Evolutionary conservation across 1,284 basidiomycete species (phyloP), one percentile per base, ranked within the genome.

Genomic region (Cerioporus squamosus): DNA sequence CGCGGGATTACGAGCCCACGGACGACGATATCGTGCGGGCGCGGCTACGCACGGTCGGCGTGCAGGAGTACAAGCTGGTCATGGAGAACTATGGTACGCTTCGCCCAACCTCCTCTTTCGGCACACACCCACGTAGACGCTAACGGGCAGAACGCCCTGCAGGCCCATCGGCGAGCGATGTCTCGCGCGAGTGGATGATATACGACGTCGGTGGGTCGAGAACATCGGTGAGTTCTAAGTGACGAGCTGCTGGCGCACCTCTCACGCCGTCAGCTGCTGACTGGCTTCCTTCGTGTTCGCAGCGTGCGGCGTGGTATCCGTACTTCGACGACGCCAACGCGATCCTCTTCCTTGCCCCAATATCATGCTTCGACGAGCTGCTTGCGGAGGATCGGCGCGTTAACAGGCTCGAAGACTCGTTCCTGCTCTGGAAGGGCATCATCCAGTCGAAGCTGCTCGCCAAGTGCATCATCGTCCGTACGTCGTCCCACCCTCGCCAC

Each of bases 21-120:
- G 90, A 91, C 65, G 80, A 85, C 51, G 89, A 91, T 67, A 82
- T 91, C 42, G 79, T 91, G 45, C 83, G 89, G 24, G 86, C 89
- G 48, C 84, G 90, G 14, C 74, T 91, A 36, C 72, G 76, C 39
- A 78, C 77, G 5, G 57, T 77, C 33, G 77, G 77, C 46, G 74
- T 77, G 18, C 74, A 76, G 55, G 76, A 78, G 60, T 71, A 77
- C 61, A 60, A 61, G 23, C 62, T 77, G 47, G 63, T 61, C 8
- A 69, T 76, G 61, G 74, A 77, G 63, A 66, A 66, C 18, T 61
- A 59, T 12, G 61, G 65, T 67, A 56, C 53, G 1, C n/a, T n/a
- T n/a, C n/a, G n/a, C n/a, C n/a, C n/a, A n/a, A n/a, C n/a, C n/a
- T 8, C 17, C 3, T 2, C 24, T 9, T n/a, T 40, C 7, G n/a